Evolutionary conservation across 179 eudicot species (phyloP).

Genomic region (Beta corolliflora): DNA sequence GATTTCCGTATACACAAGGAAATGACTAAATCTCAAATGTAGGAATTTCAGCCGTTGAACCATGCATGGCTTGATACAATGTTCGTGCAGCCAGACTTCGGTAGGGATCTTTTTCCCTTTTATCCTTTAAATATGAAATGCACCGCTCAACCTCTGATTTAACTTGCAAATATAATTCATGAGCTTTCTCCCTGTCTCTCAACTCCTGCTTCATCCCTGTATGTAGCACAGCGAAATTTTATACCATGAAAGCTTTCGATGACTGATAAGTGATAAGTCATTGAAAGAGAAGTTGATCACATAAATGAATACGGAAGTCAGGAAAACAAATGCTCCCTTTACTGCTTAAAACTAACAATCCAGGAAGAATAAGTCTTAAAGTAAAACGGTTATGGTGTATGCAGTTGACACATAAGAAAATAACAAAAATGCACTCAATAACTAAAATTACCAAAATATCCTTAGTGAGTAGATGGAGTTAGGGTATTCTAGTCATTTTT

Average conservation of each 20-base stretch:
- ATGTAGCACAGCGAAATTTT: constrained; percentile 27
- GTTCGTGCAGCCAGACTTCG: constrained; percentile 56
- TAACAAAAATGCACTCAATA: no score
- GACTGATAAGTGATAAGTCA: not conserved
- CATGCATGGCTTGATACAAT: constrained; percentile 52
- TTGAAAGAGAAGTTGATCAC: not conserved
- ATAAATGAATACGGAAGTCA: not conserved
- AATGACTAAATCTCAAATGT: constrained; percentile 48
- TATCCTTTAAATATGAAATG: constrained; percentile 62
- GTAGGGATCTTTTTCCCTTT: constrained; percentile 69
- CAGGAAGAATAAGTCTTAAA: no score
- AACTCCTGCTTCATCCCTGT: constrained; percentile 65
- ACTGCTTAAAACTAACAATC: no score
- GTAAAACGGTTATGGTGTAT: no score
- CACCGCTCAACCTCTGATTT: constrained; percentile 71
- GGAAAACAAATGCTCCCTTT: not conserved
- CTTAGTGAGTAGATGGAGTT: no score
- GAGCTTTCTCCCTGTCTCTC: constrained; percentile 50
- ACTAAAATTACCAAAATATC: no score
- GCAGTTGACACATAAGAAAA: no score
- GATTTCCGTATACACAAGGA: not conserved
- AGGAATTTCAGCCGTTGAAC: constrained; percentile 55
- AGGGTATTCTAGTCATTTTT: no score
- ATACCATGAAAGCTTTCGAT: not conserved
- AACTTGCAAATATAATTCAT: constrained; percentile 57